These are phyloP conservation scores for Cytospora piceicola DNA, from an alignment of 2,329 filamentous ascomycete genomes.

Conservation along the genomic window DNA sequence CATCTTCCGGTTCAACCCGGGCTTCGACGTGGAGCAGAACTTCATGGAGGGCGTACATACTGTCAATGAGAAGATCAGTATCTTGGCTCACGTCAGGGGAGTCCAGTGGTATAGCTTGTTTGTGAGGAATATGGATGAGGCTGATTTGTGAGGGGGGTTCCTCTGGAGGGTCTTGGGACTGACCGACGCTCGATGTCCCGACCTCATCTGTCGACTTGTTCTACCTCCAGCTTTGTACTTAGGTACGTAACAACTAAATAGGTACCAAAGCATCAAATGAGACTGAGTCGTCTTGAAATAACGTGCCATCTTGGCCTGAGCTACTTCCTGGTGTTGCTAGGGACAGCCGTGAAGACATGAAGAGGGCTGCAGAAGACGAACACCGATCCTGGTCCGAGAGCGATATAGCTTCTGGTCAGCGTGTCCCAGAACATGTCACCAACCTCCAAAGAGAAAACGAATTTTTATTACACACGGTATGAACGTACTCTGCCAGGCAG, in stretches of 20 bases:
- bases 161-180: neutral
- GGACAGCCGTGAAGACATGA: no score
- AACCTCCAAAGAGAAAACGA: no score
- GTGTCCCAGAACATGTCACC: no score
- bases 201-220: neutral
- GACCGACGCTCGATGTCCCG: neutral
- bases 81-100: constrained; percentile 41
- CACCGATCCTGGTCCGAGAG: no score
- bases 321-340: no score
- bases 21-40: constrained; percentile 39
- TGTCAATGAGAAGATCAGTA: constrained; percentile 46
- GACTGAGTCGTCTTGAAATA: neutral
- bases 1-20: constrained; percentile 55
- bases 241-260: neutral
- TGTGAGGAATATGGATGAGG: constrained; percentile 49
- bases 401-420: no score
- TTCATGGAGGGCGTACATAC: constrained; percentile 44
- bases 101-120: constrained; percentile 47
- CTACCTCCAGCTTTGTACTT: neutral
- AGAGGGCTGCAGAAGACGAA: no score
- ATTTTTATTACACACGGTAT: no score
- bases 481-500: no score
- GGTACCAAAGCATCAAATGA: neutral
- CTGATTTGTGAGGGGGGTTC: constrained; percentile 33
- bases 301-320: neutral